Base-by-base conservation (phyloP, 805 yeast species). In the Zygotorulaspora sp. region DNA sequence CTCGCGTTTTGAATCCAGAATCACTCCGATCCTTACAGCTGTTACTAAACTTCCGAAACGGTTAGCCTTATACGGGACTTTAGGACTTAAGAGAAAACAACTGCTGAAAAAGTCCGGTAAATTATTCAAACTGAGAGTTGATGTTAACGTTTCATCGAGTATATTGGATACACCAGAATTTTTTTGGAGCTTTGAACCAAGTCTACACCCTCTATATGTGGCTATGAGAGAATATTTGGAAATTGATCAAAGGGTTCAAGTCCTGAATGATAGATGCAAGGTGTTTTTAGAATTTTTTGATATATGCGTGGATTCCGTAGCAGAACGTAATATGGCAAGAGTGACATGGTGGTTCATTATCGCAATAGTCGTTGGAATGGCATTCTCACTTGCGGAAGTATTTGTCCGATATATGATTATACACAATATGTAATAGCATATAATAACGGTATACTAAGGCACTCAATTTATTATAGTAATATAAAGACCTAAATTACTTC, bases 151-250 rank as follows among this genome's bases (percentile, higher is more conserved):
- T 34, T 81, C 90, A 3, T 85, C 96, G 8, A 85, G 85, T 47
- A 88, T 92, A 15, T 68, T 92, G 37, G 98, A 92, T 55, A 88
- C 96, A 0, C 98, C 98, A 0, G 96, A 87, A 45, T 88, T 86
- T 55, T 92, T 92, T 61, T 92, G 98, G 98, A 84, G 89, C 35
- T 74, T 72, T 45, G 98, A 92, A 63, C 98, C 98, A 4, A 89
- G 95, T 25, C 71, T 92, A 48, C 95, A 90, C 58, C 97, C 97
- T 3, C 67, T 92, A 28, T 92, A 92, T 61, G 71, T 72, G 23
- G 97, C 97, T 1, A 80, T 89, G 40, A 67, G 96, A 41, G 96
- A 92, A 47, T 92, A 92, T 53, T 66, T 92, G 40, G 98, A 92
- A 62, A 89, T 92, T 45, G 97, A 90, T 57, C 96, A 86, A 62